Conservation (phyloP, 805 yeast species). For the Ogataea salicorniae region DNA sequence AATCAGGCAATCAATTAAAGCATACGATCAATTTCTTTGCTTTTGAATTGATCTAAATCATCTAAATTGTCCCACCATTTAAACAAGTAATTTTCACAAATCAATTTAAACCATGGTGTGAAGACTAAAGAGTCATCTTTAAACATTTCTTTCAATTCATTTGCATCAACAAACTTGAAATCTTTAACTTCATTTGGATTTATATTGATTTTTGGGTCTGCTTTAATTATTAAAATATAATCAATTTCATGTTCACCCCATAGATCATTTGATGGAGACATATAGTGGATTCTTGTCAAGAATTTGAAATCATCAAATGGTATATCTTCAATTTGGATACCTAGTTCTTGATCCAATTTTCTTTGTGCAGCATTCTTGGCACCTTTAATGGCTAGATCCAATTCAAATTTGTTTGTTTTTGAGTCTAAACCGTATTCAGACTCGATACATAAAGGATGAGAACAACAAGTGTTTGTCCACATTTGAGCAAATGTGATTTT, state of each 20-base stretch:
- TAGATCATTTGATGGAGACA: constrained; percentile 68
- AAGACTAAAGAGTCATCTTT: constrained; percentile 55
- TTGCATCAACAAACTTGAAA: constrained; percentile 62
- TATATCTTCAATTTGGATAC: constrained; percentile 55
- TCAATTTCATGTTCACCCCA: constrained; percentile 99
- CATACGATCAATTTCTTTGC: constrained; percentile 45
- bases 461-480: constrained; percentile 99
- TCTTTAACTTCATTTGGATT: constrained; percentile 87
- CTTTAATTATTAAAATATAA: constrained; percentile 75
- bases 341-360: constrained; percentile 89
- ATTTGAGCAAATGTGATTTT: constrained; percentile 93
- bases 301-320: constrained; percentile 70
- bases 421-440: constrained; percentile 64
- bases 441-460: constrained; percentile 87
- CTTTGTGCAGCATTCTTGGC: constrained; percentile 86
- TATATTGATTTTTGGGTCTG: constrained; percentile 43
- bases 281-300: constrained; percentile 91
- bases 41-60: constrained; percentile 46
- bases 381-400: constrained; percentile 65
- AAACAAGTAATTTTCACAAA: constrained; percentile 85
- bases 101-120: constrained; percentile 98
- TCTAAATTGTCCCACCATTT: constrained; percentile 88
- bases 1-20: constrained; percentile 23
- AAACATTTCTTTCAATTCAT: constrained; percentile 73
- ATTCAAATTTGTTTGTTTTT: constrained; percentile 25